Evolutionary conservation across 129 eudicot species (phyloP), one percentile per base, ranked within the genome.

Genomic region (Flaveria bidentis): DNA sequence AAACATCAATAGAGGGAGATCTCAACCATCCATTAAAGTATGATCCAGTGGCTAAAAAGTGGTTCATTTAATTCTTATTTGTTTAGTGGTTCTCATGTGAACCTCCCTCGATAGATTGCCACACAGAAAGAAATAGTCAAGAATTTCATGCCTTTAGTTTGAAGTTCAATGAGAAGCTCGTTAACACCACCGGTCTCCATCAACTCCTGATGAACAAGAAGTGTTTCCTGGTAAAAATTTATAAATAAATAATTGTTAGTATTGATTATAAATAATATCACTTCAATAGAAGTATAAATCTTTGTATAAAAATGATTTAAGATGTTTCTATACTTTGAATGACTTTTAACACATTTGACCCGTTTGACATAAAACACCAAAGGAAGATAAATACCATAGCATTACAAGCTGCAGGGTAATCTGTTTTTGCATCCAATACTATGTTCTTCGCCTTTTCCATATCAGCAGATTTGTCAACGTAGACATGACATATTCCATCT

Each of bases 401-500:
- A 82, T 95, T 95, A 79, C 99, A 95, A 69, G 97, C 97, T 44
- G 99, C 99, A 26, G 99, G 99, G 63, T 95, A 95, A 85, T 95
- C 99, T 4, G 90, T 86, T 87, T 95, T 95, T 42, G 99, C 90
- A 80, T 95, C 99, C 82, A 89, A 56, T 80, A 95, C 94, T 73
- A 95, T 87, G 69, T 82, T 86, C 80, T 91, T 95, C 46, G 97
- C 97, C 90, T 87, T 95, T 73, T 87, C 96, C 92, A 82, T 77
- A 71, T 87, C 75, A 73, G 97, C 99, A 62, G 94, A 89, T 87
- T 89, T 95, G 80, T 95, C 99, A 80, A 95, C 94, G 82, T 95
- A 95, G 25, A 95, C 97, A 82, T 95, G 99, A 74, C 99, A 95
- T 49, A 95, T 86, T 73, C 99, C 99, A 91, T 95, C 99, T 95